phyloP scores from a whole-genome alignment of 1,284 basidiomycete genomes.

The Earliella scabrosa region DNA sequence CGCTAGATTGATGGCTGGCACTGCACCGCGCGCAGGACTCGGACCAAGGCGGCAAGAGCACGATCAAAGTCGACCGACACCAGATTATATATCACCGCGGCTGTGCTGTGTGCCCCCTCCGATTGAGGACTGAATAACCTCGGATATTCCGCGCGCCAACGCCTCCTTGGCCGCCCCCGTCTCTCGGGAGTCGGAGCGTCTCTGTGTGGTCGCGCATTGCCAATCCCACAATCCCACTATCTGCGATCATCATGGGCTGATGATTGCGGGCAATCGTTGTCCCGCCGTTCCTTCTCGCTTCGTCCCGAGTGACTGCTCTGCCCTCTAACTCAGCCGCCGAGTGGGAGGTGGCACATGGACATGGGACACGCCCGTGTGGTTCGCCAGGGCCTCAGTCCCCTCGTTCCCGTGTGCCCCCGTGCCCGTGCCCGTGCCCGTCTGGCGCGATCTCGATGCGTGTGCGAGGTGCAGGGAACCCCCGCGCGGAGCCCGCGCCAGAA shows the following conservation, averaged over 20 bases:
- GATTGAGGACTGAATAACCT: not conserved
- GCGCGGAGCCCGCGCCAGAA: not conserved
- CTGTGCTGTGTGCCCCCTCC: not conserved
- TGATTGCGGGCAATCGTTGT: not conserved
- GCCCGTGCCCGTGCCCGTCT: not conserved
- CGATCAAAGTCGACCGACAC: too few relatives aligned
- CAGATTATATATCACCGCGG: not conserved
- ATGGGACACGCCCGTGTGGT: too few relatives aligned
- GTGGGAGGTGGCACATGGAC: too few relatives aligned
- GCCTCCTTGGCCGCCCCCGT: not conserved
- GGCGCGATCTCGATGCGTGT: not conserved
- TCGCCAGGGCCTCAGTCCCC: too few relatives aligned
- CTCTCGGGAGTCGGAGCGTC: too few relatives aligned
- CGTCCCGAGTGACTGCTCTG: too few relatives aligned
- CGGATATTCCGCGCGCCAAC: not conserved
- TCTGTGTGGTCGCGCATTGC: not conserved
- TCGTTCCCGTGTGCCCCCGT: too few relatives aligned
- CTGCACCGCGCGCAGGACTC: not conserved
- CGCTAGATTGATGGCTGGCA: not conserved
- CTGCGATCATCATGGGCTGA: not conserved
- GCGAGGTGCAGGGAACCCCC: not conserved
- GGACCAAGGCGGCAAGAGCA: too few relatives aligned
- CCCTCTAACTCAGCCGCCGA: too few relatives aligned
- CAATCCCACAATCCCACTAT: too few relatives aligned
- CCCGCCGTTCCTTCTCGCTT: constrained; percentile 10